Evolutionary conservation across 2,329 filamentous ascomycete genomes (phyloP), one percentile per base, ranked within the genome.

Genomic region (Monilinia laxa): DNA sequence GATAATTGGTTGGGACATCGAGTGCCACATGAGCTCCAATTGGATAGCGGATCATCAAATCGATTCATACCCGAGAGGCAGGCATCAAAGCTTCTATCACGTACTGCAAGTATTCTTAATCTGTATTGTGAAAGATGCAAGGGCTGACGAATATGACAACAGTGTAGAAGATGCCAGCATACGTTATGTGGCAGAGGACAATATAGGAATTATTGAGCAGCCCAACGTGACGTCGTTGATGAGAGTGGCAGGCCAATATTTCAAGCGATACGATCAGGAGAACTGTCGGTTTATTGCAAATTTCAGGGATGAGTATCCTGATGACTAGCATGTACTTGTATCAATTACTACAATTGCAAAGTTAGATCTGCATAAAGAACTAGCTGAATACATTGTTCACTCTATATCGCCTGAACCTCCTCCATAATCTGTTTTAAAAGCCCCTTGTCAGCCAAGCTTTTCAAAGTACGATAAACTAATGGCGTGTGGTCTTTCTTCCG

Each of bases 231-330:
- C 84, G n/a, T 78, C 84, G 31, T 81, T 96, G 69, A 84, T 92
- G 74, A 81, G 82, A 56, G 78, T 91, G 71, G 92, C 93, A 3
- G 95, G 95, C 0, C 90, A 89, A 73, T 92, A 91, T 77, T 98
- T 99, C 78, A 96, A 92, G 78, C 83, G 92, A 53, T 98, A 93
- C 82, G 91, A 97, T 77, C 75, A 77, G 5, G 80, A 80, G 45
- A 82, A 79, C 0, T 86, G 86, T 71, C 82, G 79, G 4, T 99
- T 98, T 79, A 83, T 97, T 42, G 96, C 92, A 72, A 98, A 97
- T 77, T 81, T 91, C 64, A 79, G 79, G 72, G 91, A 96, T 72
- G 87, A 93, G 74, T 97, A 93, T 77, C 94, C 94, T 0, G 90
- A 97, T 75, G 92, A 96, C 78, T 97, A 66, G 49, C 40, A 60